phyloP scores from a whole-genome alignment of 345 rosid genomes.

The Populus alba region DNA sequence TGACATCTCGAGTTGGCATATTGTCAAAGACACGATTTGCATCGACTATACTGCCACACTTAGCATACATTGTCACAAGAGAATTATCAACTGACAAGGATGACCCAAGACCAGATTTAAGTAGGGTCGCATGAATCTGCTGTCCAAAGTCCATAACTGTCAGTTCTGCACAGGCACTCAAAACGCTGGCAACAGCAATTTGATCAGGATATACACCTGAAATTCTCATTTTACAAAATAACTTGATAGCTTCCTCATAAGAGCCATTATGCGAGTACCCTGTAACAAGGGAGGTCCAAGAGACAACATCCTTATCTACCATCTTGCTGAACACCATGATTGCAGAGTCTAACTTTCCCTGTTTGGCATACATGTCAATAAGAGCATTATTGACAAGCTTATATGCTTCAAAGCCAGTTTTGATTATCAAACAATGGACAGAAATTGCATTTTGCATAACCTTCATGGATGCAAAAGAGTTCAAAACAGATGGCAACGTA shows the following conservation, averaged over 20 bases:
- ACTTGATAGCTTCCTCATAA: conserved; percentile 60
- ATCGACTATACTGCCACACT: conserved; percentile 69
- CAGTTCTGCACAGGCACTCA: conserved; percentile 75
- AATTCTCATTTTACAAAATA: conserved; percentile 61
- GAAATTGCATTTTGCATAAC: conserved; percentile 44
- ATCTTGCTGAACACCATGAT: conserved; percentile 56
- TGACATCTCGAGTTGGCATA: conserved; percentile 56
- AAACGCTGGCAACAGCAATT: conserved; percentile 55
- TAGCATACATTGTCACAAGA: conserved; percentile 78
- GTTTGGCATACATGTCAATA: conserved; percentile 85
- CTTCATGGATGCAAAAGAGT: conserved; percentile 54
- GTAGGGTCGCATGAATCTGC: conserved; percentile 64
- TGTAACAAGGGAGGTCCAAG: conserved; percentile 91
- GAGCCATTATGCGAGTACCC: conserved; percentile 61
- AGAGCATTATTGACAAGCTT: conserved; percentile 77
- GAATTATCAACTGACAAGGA: conserved; percentile 71
- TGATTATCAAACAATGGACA: conserved; percentile 67
- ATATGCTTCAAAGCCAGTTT: conserved; percentile 64
- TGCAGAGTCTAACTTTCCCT: conserved; percentile 52
- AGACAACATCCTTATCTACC: conserved; percentile 65
- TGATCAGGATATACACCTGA: conserved; percentile 58
- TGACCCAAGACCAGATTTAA: conserved; percentile 56
- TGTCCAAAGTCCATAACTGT: conserved; percentile 72
- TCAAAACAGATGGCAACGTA: conserved; percentile 65
- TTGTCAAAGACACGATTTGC: conserved; percentile 56